Evolutionary conservation across 1,284 basidiomycete genomes (phyloP), one percentile per base, ranked within the genome.

Genomic region (Peniophora sp.): DNA sequence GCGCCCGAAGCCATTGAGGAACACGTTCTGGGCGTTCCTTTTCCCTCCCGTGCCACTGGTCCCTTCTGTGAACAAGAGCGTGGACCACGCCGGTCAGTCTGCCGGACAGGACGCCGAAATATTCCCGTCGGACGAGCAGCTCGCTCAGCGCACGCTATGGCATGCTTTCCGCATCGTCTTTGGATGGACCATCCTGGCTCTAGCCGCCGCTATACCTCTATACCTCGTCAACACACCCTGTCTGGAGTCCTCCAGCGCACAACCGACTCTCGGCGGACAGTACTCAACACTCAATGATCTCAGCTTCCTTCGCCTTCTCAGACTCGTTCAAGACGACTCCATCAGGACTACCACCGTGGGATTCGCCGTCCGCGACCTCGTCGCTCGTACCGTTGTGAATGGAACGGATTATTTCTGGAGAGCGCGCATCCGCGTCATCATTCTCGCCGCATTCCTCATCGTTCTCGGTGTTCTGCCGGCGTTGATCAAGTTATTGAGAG

Each of bases 281-380:
- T 81, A 80, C 52, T 86, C 85, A 2, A 78, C 76, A 0, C 67
- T 91, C 15, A 80, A 86, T 51, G 87, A 92, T 60, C 74, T 92
- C 47, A 87, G 83, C 52, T 63, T 92, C 17, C 64, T 89, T 20
- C 78, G 88, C 2, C 73, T 92, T 3, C 66, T 92, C 37, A 74
- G 79, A 32, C 64, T 84, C 14, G 66, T 88, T 37, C 80, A 87
- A 58, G 69, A 72, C 32, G 69, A 71, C 22, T 62, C 66, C 27
- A 60, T 72, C 15, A 57, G 64, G 1, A 67, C 37, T 17, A 17
- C 37, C 5, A 41, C 37, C 37, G n/a, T 41, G 15, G 27, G 27
- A 6, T 12, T 32, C 12, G 27, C 27, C 27, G 58, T 65, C 50
- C 48, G 56, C 32, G 54, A 58, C 23, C 53, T 68, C 10, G 60